Base-by-base conservation (phyloP, 306 rosid genomes). In the Boehmeria nivea region DNA sequence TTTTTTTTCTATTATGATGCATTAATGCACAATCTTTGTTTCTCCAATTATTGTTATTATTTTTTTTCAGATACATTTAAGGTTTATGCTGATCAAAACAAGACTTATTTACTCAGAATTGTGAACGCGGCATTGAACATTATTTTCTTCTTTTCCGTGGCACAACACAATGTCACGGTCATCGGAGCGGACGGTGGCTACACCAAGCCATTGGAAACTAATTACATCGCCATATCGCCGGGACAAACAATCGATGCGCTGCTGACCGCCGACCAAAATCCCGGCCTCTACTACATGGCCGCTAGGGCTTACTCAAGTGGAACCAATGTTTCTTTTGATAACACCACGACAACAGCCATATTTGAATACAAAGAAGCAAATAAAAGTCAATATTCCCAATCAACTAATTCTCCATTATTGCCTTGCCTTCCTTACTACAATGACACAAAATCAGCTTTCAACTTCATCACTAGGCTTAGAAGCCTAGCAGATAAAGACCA, bases 151-250 rank as follows among this genome's bases (percentile, higher is more conserved):
- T 66, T 81, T 44, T 56, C 60, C 19, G 43, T 84, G 3, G 77
- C 81, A 6, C 49, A 69, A 3, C 94, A 84, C 15, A 64, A 71
- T 12, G 57, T 84, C 14, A 81, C 81, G 12, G 73, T 84, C n/a
- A 82, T 84, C 2, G 88, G 79, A 54, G 22, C 63, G 3, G 93
- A 84, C 37, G 93, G 73, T 1, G 65, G 73, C 81, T 81, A 84
- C 72, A 59, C 63, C 3, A 76, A 81, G 70, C 85, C 83, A 15
- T 5, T 81, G 36, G 40, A 58, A 9, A 66, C 72, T n/a, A 69
- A 78, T 15, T 57, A 73, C 72, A 40, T 84, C 22, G 49, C 78
- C 33, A 78, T 81, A 36, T 13, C 81, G 0, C 93, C 87, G 0
- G 93, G 87, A 3, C 93, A 84, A 62, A 66, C 93, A 12, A 51